Evolutionary conservation across 257 asterid genomes (phyloP).

Genomic region (Capsicum baccatum): DNA sequence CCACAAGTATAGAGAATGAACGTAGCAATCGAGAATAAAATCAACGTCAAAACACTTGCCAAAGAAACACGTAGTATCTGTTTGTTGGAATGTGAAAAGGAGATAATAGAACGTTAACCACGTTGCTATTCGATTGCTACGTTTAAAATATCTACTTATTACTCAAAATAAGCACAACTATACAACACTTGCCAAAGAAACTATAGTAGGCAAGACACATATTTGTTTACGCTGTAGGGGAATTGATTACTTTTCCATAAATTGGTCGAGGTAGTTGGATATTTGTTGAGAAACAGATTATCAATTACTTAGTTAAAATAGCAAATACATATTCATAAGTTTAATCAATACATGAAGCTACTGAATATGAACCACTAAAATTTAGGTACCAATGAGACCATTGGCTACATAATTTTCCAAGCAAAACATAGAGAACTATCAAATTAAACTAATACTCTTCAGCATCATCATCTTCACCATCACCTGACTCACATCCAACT

Average conservation of each 20-base stretch:
- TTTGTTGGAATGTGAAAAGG: too few relatives aligned
- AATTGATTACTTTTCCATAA: not conserved
- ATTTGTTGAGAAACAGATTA: not conserved
- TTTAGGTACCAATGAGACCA: constrained; percentile 32
- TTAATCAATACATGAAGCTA: not conserved
- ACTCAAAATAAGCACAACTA: too few relatives aligned
- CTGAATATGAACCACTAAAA: not conserved
- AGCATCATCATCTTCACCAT: constrained; percentile 83
- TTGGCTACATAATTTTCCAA: constrained; percentile 27
- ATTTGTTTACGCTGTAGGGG: not conserved
- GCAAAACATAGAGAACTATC: not conserved
- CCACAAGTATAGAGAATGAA: too few relatives aligned
- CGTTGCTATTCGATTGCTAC: too few relatives aligned
- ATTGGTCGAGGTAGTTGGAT: not conserved
- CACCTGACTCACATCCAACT: constrained; percentile 91
- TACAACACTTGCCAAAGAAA: too few relatives aligned
- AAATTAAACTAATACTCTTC: constrained; percentile 52
- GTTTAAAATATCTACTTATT: too few relatives aligned
- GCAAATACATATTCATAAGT: not conserved
- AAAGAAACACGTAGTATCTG: not conserved
- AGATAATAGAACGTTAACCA: too few relatives aligned
- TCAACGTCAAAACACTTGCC: too few relatives aligned
- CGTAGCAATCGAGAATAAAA: too few relatives aligned
- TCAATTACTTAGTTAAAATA: not conserved
- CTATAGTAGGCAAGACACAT: too few relatives aligned